Evolutionary conservation across 176 grass and related monocot genomes (phyloP), one percentile per base, ranked within the genome.

Genomic region (Melocanna baccifera): DNA sequence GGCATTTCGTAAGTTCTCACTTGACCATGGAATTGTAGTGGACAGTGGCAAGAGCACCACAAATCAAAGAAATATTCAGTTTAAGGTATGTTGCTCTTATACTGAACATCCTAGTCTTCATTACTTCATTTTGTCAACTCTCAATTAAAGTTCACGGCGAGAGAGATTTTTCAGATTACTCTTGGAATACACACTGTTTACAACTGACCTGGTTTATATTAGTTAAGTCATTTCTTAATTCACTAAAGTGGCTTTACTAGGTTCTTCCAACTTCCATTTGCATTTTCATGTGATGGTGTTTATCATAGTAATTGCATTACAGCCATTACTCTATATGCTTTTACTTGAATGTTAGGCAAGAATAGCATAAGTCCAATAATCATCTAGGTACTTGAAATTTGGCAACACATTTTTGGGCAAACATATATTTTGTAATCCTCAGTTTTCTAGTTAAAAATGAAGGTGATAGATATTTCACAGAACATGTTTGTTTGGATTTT

Each of bases 1-100:
- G 96, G 96, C 96, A 83, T 98, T 98, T 72, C 96, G 91, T 69
- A 98, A 98, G 90, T 98, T 90, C 89, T 62, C 57, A 62, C 70
- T 85, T 57, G 96, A 95, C 80, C 91, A 90, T 69, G 71, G 76
- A 69, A 87, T 93, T 70, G 25, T 84, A 79, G 7, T 69, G n/a
- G 81, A 79, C 68, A 80, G 48, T 76, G 77, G 86, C 72, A 88
- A 86, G 20, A 12, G 12, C 75, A 82, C 32, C 56, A 73, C 16
- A 39, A 88, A 78, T 29, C 43, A 66, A 78, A 84, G 42, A 69
- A 71, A 65, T 66, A 55, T 82, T 87, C 85, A 90, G 46, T 69
- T 98, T 52, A 98, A 90, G 93, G 96, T 95, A 4, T 28, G 45
- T 76, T 62, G 59, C 7, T 18, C 12, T 51, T 63, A 50, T 72